Percentiles rank a stretch among this genome's conserved stretches.
These are phyloP conservation scores for Dictyostelium intermedium DNA, from an alignment of 78 protist species.

Conservation along the genomic window DNA sequence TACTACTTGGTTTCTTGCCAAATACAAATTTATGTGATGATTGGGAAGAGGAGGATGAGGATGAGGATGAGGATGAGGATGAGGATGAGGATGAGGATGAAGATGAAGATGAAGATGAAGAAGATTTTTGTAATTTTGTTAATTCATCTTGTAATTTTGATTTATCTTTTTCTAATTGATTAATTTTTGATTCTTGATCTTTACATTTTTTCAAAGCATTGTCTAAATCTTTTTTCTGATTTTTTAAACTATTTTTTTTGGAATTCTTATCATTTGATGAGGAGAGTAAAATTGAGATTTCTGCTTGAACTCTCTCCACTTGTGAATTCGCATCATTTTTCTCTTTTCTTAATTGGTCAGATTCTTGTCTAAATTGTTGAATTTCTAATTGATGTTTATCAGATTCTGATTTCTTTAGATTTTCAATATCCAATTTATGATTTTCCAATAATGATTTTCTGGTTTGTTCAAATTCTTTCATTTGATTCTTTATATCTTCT, in stretches of 20 bases:
- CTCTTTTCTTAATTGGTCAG: neutral
- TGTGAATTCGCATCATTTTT: neutral
- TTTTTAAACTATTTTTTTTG: neutral
- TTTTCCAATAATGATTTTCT: neutral
- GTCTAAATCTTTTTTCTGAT: neutral
- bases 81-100: neutral
- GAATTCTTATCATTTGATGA: neutral
- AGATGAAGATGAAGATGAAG: neutral
- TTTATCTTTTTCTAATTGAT: conserved; percentile 50
- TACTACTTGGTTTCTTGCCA: conserved; percentile 31
- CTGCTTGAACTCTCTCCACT: neutral
- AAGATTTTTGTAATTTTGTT: conserved; percentile 3
- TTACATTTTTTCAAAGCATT: conserved; percentile 18
- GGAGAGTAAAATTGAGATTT: neutral
- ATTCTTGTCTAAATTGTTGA: neutral
- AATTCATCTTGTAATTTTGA: conserved; percentile 12
- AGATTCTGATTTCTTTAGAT: neutral
- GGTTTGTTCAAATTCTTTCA: neutral
- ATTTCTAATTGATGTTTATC: neutral
- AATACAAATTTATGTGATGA: conserved; percentile 16
- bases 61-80: neutral
- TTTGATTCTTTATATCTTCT: neutral
- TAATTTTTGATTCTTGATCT: conserved; percentile 20
- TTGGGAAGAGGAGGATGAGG: neutral
- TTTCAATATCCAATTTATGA: neutral